Percentiles rank a stretch among this genome's conserved stretches.
Evolutionary conservation across 2,329 filamentous ascomycete species (phyloP).

Genomic region (Elsinoe batatas): DNA sequence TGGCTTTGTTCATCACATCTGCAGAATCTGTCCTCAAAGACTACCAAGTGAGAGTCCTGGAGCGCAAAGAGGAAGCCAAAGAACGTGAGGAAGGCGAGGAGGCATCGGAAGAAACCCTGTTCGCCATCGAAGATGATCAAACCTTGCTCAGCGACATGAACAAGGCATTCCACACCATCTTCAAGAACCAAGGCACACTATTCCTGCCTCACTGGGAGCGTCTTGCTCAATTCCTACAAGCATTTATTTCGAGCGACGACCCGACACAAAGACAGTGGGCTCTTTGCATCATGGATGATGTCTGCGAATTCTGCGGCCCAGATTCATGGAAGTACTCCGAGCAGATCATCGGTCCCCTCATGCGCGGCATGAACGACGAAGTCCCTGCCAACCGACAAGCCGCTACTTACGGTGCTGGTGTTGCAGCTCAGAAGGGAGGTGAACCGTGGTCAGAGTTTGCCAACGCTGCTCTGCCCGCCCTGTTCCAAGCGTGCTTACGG

Average conservation of each 20-base stretch:
- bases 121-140: constrained; percentile 95
- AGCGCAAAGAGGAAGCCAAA: constrained; percentile 72
- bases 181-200: constrained; percentile 81
- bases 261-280: constrained; percentile 95
- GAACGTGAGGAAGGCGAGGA: constrained; percentile 67
- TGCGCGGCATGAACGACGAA: constrained; percentile 74
- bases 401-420: constrained; percentile 88
- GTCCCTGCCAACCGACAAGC: constrained; percentile 91
- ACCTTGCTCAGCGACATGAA: constrained; percentile 98
- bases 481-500: constrained; percentile 77
- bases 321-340: constrained; percentile 79
- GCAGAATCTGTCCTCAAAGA: constrained; percentile 81
- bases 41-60: constrained; percentile 77
- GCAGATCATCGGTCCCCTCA: constrained; percentile 76
- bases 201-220: constrained; percentile 87
- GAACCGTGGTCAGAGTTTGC: constrained; percentile 80
- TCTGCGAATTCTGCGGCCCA: constrained; percentile 88
- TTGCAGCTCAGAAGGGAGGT: constrained; percentile 88
- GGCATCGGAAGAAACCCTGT: constrained; percentile 72
- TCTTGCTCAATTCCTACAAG: constrained; percentile 73
- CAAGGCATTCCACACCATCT: constrained; percentile 98
- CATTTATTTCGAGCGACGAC: constrained; percentile 71
- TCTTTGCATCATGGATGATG: constrained; percentile 97
- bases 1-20: constrained; percentile 78
- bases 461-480: constrained; percentile 62